phyloP scores from a whole-genome alignment of 345 rosid species.

The Pseudoturritis turrita region DNA sequence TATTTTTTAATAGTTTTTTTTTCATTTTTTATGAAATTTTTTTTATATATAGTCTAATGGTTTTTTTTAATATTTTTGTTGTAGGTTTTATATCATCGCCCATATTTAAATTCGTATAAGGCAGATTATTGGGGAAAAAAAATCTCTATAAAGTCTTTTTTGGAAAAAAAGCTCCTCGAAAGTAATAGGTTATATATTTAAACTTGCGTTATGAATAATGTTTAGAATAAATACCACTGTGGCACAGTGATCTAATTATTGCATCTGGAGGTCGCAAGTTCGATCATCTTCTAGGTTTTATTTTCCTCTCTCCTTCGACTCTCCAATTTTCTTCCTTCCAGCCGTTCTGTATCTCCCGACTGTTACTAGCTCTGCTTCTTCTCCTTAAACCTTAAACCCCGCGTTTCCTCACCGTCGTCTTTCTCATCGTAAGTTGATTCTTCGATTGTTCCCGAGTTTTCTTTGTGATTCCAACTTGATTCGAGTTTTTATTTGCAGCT shows the following conservation, averaged over 20 bases:
- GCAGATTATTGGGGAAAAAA: no score
- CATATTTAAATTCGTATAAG: no score
- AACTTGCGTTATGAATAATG: no score
- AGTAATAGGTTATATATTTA: no score
- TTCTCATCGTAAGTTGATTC: constrained; percentile 14
- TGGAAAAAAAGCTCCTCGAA: no score
- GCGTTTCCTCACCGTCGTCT: background rate
- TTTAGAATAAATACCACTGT: background rate
- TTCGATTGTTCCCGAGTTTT: background rate
- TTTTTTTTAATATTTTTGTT: no score
- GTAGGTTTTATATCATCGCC: no score
- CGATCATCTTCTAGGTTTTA: background rate
- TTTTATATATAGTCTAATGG: no score
- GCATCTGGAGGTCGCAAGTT: background rate
- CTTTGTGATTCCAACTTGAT: constrained; percentile 8
- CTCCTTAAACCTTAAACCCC: constrained; percentile 28
- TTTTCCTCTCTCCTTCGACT: background rate
- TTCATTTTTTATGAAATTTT: no score
- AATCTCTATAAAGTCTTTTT: no score
- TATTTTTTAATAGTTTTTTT: no score
- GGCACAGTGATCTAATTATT: fast-evolving
- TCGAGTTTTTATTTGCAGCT: background rate
- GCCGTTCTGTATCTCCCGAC: constrained; percentile 32
- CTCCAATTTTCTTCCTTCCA: background rate
- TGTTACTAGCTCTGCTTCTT: constrained; percentile 9